Base-by-base conservation (phyloP, 139 green algal species). In the Tetraselmis chui region DNA sequence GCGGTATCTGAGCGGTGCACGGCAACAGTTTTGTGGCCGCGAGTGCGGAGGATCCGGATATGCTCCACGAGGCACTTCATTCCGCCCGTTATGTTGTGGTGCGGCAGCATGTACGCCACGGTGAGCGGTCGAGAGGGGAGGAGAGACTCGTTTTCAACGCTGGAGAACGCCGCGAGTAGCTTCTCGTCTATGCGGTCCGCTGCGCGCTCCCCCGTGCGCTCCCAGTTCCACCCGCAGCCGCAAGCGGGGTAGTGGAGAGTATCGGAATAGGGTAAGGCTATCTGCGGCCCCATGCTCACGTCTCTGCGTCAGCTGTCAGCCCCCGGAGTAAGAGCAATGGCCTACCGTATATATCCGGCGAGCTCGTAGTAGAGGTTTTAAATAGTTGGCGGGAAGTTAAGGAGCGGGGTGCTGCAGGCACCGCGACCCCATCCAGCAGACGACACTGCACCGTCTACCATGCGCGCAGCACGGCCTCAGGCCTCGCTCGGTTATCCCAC, bases 41-140 rank as follows among this genome's bases (percentile, higher is more conserved):
- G 85, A 29, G 59, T 1, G 1, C 81, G 82, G 27, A 90, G 84
- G 74, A 90, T 59, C 31, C 84, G 78, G 1, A 91, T 84, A 74
- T 90, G 86, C 75, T 90, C 86, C 30, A 91, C 81, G 77, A 94
- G 82, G 31, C 86, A 90, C 59, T 94, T 94, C 86, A 94, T 91
- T 32, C 90, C 90, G 2, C 90, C 90, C 0, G 89, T 93, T 26
- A 92, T 87, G 79, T 89, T 90, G 84, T 89, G 84, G 81, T 92
- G 89, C 0, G 88, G 88, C 29, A 94, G 84, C 84, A 92, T 90
- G 67, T 91, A 93, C 0, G 77, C 86, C 2, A 94, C 76, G 1
- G 85, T 83, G 0, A 94, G 84, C 26, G 79, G 85, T 23, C 90
- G 59, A 25, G 80, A 84, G 0, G 89, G 83, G 0, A 80, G 67